phyloP scores from a whole-genome alignment of 768 basidiomycete species.

The Daedaleopsis nitida region DNA sequence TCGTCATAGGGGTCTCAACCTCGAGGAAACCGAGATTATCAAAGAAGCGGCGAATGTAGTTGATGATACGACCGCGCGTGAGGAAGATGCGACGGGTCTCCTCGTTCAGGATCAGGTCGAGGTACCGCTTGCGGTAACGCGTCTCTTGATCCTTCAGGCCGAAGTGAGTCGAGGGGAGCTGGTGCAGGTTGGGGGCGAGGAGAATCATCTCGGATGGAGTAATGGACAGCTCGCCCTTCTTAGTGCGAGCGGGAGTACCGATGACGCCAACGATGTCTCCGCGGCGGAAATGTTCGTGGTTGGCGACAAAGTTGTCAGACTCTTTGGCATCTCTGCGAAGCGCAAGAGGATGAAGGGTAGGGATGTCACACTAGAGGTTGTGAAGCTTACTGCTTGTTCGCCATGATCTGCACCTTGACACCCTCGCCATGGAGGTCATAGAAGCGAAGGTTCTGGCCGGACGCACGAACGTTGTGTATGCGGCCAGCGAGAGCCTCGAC shows the following conservation, averaged over 20 bases:
- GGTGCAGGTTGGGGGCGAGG: conserved; percentile 95
- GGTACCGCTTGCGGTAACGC: conserved; percentile 97
- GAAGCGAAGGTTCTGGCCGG: conserved; percentile 84
- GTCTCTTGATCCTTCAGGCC: conserved; percentile 98
- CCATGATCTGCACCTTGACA: conserved; percentile 93
- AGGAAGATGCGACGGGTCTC: conserved; percentile 89
- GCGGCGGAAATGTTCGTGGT: conserved; percentile 87
- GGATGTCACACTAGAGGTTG: too few species aligned
- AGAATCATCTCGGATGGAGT: conserved; percentile 79
- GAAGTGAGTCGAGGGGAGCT: conserved; percentile 88
- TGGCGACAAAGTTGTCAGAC: conserved; percentile 62
- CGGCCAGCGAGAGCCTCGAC: conserved; percentile 82
- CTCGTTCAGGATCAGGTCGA: conserved; percentile 95
- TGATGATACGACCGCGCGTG: conserved; percentile 86
- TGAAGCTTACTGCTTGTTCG: conserved; percentile 72
- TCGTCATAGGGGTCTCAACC: conserved; percentile 99
- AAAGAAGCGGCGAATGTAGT: conserved; percentile 90
- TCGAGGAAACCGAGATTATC: conserved; percentile 95
- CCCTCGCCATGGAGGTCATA: conserved; percentile 96
- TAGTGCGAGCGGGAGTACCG: conserved; percentile 87
- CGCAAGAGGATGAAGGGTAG: background rate
- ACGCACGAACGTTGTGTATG: conserved; percentile 85
- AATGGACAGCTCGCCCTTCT: conserved; percentile 95
- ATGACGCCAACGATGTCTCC: conserved; percentile 96
- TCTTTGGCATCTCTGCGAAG: conserved; percentile 60